These are phyloP conservation scores for Termitomyces titanicus DNA, from an alignment of 768 basidiomycete species.

Conservation along the genomic window DNA sequence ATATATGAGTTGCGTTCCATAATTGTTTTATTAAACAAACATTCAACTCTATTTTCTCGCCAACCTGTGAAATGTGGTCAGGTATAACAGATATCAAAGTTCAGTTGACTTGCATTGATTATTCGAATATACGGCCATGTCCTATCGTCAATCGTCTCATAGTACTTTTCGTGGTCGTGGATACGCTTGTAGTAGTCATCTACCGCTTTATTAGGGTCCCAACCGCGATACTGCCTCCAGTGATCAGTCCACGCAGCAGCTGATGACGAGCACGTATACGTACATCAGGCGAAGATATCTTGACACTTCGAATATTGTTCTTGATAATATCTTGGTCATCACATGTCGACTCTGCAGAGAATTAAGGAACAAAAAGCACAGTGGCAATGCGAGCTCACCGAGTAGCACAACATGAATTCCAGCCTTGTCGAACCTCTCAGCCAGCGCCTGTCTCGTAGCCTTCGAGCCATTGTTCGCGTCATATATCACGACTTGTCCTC, in stretches of 20 bases:
- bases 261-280: conserved; percentile 24
- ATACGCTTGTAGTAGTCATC: conserved; percentile 92
- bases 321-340: conserved; percentile 92
- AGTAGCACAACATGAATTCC: conserved; percentile 94
- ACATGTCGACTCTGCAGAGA: conserved; percentile 74
- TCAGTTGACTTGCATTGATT: conserved; percentile 62
- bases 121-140: conserved; percentile 95
- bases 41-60: conserved; percentile 95
- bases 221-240: conserved; percentile 71
- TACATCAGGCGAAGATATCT: conserved; percentile 97
- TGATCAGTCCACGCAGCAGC: conserved; percentile 4
- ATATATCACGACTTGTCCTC: conserved; percentile 97
- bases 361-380: not conserved
- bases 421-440: conserved; percentile 79
- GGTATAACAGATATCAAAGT: not conserved
- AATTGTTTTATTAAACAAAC: conserved; percentile 34
- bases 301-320: conserved; percentile 91
- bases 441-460: conserved; percentile 61
- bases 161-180: conserved; percentile 77
- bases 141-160: conserved; percentile 88
- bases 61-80: conserved; percentile 50
- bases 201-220: conserved; percentile 91
- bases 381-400: conserved; percentile 43
- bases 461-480: conserved; percentile 93
- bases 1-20: conserved; percentile 28